These are phyloP conservation scores for Penicillium coprophilum DNA, from an alignment of 495 filamentous ascomycete genomes.

Conservation along the genomic window DNA sequence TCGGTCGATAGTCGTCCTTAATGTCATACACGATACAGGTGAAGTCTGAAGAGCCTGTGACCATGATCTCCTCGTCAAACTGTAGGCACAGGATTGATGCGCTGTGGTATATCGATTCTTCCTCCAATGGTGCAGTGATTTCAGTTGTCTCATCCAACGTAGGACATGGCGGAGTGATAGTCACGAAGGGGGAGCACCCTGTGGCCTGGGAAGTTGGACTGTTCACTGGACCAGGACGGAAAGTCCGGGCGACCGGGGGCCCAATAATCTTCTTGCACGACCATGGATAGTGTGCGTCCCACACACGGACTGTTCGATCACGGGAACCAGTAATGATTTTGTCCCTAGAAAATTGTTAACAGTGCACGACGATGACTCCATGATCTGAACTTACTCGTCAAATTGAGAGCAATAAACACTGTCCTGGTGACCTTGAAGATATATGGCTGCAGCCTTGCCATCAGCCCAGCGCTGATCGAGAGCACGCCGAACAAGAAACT, in stretches of 20 bases:
- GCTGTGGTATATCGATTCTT: constrained; percentile 60
- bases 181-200: constrained; percentile 46
- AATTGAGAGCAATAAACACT: constrained; percentile 98
- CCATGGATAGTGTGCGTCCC: constrained; percentile 82
- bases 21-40: constrained; percentile 93
- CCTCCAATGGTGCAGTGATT: constrained; percentile 32
- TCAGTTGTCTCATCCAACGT: constrained; percentile 30
- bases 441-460: constrained; percentile 75
- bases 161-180: constrained; percentile 43
- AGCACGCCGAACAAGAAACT: constrained; percentile 71
- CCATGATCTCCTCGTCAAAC: constrained; percentile 87
- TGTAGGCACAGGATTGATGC: constrained; percentile 93
- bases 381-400: constrained; percentile 74
- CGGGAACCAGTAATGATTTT: constrained; percentile 97
- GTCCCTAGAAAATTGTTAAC: constrained; percentile 47
- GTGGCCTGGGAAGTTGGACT: constrained; percentile 39
- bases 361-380: background rate
- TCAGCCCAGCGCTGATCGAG: constrained; percentile 77
- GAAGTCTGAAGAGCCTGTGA: constrained; percentile 90
- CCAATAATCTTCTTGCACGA: constrained; percentile 80
- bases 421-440: constrained; percentile 87
- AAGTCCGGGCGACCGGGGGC: constrained; percentile 34
- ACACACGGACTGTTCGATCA: constrained; percentile 91
- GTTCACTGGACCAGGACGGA: constrained; percentile 35
- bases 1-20: constrained; percentile 69